Evolutionary conservation across 768 basidiomycete species (phyloP).

Genomic region (Agaricus blazei): DNA sequence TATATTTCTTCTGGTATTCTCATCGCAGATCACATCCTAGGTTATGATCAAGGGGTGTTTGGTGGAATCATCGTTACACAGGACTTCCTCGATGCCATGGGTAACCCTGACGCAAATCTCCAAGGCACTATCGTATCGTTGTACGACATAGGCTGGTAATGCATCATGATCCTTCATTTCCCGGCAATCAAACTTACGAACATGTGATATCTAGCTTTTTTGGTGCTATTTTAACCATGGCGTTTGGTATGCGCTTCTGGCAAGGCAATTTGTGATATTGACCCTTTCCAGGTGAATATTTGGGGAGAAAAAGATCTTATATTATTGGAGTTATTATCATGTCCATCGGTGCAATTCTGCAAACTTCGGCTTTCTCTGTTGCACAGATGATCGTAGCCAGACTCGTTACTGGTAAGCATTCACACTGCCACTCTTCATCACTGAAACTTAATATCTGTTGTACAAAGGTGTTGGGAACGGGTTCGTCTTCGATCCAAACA

Average conservation of each 20-base stretch:
- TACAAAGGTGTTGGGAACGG: conserved; percentile 39
- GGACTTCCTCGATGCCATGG: conserved; percentile 42
- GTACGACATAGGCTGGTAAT: conserved; percentile 44
- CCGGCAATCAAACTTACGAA: background rate
- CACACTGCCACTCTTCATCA: background rate
- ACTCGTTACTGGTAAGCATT: conserved; percentile 34
- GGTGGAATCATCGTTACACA: conserved; percentile 47
- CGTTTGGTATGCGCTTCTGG: conserved; percentile 23
- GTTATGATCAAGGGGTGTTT: conserved; percentile 51
- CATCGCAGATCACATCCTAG: conserved; percentile 14
- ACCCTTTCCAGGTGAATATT: conserved; percentile 26
- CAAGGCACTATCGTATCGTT: conserved; percentile 46
- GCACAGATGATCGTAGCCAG: conserved; percentile 44
- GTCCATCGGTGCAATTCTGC: conserved; percentile 50
- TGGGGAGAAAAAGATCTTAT: conserved; percentile 44
- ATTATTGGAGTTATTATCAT: conserved; percentile 46
- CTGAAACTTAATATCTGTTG: background rate
- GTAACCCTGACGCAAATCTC: conserved; percentile 36
- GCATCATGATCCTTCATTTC: too few species aligned
- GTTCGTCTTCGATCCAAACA: conserved; percentile 14
- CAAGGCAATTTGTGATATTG: background rate
- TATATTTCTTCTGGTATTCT: background rate
- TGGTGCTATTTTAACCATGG: conserved; percentile 40
- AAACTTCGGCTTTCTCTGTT: conserved; percentile 39
- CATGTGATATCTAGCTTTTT: conserved; percentile 27